Evolutionary conservation across 139 green algal genomes (phyloP).

Genomic region (Ettlia oleoabundans): DNA sequence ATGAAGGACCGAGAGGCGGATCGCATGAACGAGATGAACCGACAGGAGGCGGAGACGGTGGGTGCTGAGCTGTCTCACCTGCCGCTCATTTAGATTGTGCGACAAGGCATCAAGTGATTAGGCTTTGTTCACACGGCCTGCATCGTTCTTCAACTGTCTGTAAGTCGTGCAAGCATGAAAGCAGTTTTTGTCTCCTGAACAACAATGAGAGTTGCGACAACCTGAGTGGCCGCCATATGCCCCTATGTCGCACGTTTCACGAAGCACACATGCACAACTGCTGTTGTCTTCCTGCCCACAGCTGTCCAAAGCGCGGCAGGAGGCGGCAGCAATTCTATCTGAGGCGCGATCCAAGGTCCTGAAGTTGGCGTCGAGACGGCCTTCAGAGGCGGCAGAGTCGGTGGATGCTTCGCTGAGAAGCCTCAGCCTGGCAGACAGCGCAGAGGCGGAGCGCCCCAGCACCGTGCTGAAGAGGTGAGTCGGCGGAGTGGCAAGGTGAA

Average conservation of each 20-base stretch:
- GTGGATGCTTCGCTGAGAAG: conserved; percentile 9
- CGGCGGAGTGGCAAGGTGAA: neutral
- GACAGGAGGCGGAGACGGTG: conserved; percentile 64
- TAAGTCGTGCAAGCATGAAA: no score
- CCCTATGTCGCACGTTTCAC: no score
- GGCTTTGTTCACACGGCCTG: no score
- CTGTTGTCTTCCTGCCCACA: no score
- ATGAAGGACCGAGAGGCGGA: conserved; percentile 66
- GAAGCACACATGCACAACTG: no score
- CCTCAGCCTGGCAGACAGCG: neutral
- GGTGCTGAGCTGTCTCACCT: no score
- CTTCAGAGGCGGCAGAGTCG: neutral
- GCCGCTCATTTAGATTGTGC: no score
- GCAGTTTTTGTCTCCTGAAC: no score
- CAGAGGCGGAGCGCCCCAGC: conserved; percentile 7
- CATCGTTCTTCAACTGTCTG: no score
- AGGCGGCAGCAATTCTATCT: conserved; percentile 35
- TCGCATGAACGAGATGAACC: conserved; percentile 74
- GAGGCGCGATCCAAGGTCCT: conserved; percentile 18
- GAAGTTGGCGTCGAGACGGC: neutral
- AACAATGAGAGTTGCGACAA: no score
- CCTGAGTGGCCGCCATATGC: no score
- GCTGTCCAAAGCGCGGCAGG: conserved; percentile 9
- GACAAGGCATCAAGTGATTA: no score
- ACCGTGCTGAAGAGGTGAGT: conserved; percentile 8